A percentile compares a stretch with the other conserved stretches of the same genome.
Conservation (phyloP, 2,329 filamentous ascomycete species). For the Ramichloridium luteum region DNA sequence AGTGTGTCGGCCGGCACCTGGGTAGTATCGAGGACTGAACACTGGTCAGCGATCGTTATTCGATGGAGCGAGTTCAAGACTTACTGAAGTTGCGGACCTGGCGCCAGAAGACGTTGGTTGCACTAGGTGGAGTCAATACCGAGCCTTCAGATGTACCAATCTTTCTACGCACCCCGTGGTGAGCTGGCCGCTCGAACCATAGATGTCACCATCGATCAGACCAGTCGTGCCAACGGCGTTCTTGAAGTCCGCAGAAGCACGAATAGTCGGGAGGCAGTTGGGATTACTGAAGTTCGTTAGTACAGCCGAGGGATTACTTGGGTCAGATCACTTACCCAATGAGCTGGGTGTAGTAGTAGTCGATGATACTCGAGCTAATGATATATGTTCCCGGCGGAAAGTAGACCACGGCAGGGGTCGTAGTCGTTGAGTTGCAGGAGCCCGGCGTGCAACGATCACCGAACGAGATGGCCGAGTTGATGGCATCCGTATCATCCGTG, state of each 20-base stretch:
- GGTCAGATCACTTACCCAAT: conserved; percentile 28
- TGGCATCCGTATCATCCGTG: conserved; percentile 46
- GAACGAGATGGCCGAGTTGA: conserved; percentile 32
- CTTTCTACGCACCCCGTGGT: conserved; percentile 14
- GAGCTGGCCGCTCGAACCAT: conserved; percentile 30
- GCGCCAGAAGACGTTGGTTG: conserved; percentile 52
- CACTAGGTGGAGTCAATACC: conserved; percentile 13
- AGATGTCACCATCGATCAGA: conserved; percentile 46
- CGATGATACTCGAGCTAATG: conserved; percentile 43
- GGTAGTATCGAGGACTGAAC: conserved; percentile 44
- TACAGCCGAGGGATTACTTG: no score
- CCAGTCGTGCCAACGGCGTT: conserved; percentile 33
- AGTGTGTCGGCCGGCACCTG: conserved; percentile 31
- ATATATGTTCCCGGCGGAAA: conserved; percentile 48
- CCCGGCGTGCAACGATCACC: conserved; percentile 32
- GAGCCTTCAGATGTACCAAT: no score
- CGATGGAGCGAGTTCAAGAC: no score
- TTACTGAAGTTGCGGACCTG: conserved; percentile 49
- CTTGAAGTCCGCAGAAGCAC: conserved; percentile 40
- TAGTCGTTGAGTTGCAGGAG: conserved; percentile 34
- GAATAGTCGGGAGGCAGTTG: conserved; percentile 43
- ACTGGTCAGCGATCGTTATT: neutral
- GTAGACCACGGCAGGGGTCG: conserved; percentile 44
- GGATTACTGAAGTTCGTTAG: conserved; percentile 37
- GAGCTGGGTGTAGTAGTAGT: conserved; percentile 53